Conservation (phyloP, 176 grass and related monocot species). For the Metroxylon sagu region DNA sequence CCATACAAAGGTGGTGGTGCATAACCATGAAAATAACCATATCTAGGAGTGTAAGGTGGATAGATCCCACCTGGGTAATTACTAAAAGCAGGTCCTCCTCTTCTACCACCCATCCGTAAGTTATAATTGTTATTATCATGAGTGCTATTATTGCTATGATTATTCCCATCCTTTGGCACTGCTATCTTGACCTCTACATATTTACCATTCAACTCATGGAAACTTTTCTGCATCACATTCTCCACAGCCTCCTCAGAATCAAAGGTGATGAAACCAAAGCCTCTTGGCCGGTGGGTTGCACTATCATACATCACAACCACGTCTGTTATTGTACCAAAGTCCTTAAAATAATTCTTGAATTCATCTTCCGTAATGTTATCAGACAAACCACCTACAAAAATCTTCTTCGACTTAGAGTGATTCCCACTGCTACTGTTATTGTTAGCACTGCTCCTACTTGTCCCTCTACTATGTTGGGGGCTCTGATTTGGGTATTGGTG, state of each 20-base stretch:
- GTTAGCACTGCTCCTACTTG: not conserved
- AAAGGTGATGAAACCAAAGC: conserved; percentile 27
- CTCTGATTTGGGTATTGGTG: conserved; percentile 7
- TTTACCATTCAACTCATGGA: conserved; percentile 21
- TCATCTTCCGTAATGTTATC: conserved; percentile 5
- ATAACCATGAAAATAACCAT: not conserved
- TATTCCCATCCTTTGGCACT: conserved; percentile 7
- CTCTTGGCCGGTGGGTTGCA: conserved; percentile 11
- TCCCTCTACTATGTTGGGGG: not conserved
- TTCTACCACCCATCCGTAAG: not conserved
- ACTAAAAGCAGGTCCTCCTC: conserved; percentile 11
- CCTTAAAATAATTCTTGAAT: conserved; percentile 16
- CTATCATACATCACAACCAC: conserved; percentile 14
- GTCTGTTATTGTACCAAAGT: conserved; percentile 20
- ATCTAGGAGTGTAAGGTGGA: not conserved
- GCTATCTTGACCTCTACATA: conserved; percentile 22
- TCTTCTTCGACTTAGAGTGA: conserved; percentile 3
- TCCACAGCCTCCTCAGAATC: conserved; percentile 8
- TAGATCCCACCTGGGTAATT: not conserved
- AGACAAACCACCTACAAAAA: conserved; percentile 22
- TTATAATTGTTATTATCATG: not conserved
- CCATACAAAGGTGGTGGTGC: conserved; percentile 3
- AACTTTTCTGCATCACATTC: conserved; percentile 7
- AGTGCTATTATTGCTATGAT: not conserved
- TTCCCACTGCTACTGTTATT: conserved; percentile 1